Conservation (phyloP, 1,284 basidiomycete species). For the Leccinum fuscescens region DNA sequence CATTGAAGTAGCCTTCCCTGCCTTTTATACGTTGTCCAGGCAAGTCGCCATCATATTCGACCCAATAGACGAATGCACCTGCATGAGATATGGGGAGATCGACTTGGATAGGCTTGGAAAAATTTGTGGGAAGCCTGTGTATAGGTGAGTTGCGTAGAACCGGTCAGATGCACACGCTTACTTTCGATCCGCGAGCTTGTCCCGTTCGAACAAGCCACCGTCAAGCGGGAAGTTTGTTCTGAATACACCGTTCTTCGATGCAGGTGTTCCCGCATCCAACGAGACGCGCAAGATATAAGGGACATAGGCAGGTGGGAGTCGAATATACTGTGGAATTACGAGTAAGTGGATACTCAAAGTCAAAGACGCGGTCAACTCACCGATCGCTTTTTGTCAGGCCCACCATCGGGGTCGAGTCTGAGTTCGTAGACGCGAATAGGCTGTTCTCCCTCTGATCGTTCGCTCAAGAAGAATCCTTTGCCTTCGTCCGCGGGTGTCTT, state of each 20-base stretch:
- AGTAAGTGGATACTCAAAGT: slow-evolving; percentile 11
- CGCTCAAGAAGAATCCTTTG: slow-evolving; percentile 80
- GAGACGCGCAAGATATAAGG: slow-evolving; percentile 90
- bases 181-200: slow-evolving; percentile 76
- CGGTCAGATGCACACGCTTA: slow-evolving; percentile 32
- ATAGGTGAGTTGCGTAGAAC: slow-evolving; percentile 12
- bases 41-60: slow-evolving; percentile 78
- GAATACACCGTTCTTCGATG: slow-evolving; percentile 84
- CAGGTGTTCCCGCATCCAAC: slow-evolving; percentile 85
- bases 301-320: slow-evolving; percentile 84
- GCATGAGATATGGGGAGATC: slow-evolving; percentile 94
- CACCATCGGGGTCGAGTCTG: slow-evolving; percentile 83
- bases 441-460: slow-evolving; percentile 50
- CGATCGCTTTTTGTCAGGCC: slow-evolving; percentile 78
- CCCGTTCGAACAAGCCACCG: slow-evolving; percentile 80
- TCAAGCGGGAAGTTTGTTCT: slow-evolving; percentile 94
- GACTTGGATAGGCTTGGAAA: slow-evolving; percentile 86
- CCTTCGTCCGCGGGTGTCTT: slow-evolving; percentile 92
- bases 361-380: slow-evolving; percentile 46
- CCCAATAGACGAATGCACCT: slow-evolving; percentile 90
- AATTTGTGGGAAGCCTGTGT: slow-evolving; percentile 71
- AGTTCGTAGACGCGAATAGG: slow-evolving; percentile 85
- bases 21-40: slow-evolving; percentile 66
- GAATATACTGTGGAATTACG: slow-evolving; percentile 71
- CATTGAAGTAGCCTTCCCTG: slow-evolving; percentile 90